Percentiles rank a stretch among this genome's conserved stretches.
Evolutionary conservation across 805 yeast genomes (phyloP).

Genomic region (Torulaspora quercuum): DNA sequence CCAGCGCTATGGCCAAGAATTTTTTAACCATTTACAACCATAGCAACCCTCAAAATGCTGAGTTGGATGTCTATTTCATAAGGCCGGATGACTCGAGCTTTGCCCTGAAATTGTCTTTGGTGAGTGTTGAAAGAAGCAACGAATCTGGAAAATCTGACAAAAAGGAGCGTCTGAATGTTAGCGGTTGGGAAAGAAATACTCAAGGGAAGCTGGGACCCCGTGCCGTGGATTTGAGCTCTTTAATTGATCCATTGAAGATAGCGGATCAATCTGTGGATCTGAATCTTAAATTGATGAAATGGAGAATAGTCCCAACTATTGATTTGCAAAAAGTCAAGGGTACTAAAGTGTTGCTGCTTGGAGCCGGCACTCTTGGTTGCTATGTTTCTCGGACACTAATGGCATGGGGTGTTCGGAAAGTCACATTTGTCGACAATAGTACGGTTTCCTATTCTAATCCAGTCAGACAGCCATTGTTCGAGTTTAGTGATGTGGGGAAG

Average conservation of each 20-base stretch:
- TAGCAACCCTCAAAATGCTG: conserved; percentile 35
- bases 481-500: conserved; percentile 78
- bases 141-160: conserved; percentile 11
- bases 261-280: conserved; percentile 92
- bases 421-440: conserved; percentile 89
- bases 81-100: conserved; percentile 38
- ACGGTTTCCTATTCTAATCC: conserved; percentile 89
- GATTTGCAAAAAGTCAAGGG: conserved; percentile 61
- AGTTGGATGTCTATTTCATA: conserved; percentile 41
- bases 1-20: conserved; percentile 58
- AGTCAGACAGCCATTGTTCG: conserved; percentile 86
- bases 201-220: conserved; percentile 77
- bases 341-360: conserved; percentile 72
- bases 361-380: conserved; percentile 95
- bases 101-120: conserved; percentile 25
- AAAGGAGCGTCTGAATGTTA: conserved; percentile 40
- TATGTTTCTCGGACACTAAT: conserved; percentile 80
- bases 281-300: conserved; percentile 88
- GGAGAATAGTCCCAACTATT: conserved; percentile 87
- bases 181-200: conserved; percentile 90
- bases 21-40: conserved; percentile 45
- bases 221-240: conserved; percentile 72
- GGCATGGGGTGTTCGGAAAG: conserved; percentile 91
- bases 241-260: conserved; percentile 75
- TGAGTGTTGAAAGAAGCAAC: conserved; percentile 7